Base-by-base conservation (phyloP, 306 rosid species). In the Medicago truncatula region DNA sequence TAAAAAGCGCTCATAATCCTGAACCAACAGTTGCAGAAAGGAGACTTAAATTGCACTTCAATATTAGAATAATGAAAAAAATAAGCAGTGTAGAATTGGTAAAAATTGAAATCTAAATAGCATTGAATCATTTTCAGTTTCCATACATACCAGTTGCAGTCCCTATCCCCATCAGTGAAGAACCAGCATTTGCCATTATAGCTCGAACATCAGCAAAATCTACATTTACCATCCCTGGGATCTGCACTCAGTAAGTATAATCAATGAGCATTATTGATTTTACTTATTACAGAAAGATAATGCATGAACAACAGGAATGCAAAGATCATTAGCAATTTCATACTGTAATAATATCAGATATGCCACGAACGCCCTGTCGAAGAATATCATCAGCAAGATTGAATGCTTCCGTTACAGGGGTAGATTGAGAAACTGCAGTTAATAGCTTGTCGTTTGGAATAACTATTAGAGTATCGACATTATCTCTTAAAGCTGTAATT, bases 331-430 rank as follows among this genome's bases (percentile, higher is more conserved):
- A 15, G 20, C 12, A 36, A 76, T 73, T 77, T 31, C 87, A 68
- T 90, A 95, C 98, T 91, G 91, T 95, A 85, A 95, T 88, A 81
- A 95, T 95, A 81, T 95, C 98, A 50, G 98, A 95, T 85, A 95
- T 95, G 57, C 98, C 98, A 53, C 98, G 97, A 60, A 95, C 97
- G 83, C 98, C 98, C 83, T 95, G 98, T 56, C 97, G 89, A 74
- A 95, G 96, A 86, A 89, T 95, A 83, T 95, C 97, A 85, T 92
- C 98, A 63, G 98, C 98, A 47, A 95, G 79, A 85, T 90, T 92
- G 87, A 95, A 92, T 69, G 98, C 98, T 80, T 95, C 98, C 9
- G 98, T 95, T 82, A 95, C 97, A 61, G 97, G 97, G 64, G 98
- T 95, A 69, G 97, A 87, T 70, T 85, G 97, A 49, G 98, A 89